phyloP scores from a whole-genome alignment of 176 grass and related monocot species.

The Oryza brachyantha region DNA sequence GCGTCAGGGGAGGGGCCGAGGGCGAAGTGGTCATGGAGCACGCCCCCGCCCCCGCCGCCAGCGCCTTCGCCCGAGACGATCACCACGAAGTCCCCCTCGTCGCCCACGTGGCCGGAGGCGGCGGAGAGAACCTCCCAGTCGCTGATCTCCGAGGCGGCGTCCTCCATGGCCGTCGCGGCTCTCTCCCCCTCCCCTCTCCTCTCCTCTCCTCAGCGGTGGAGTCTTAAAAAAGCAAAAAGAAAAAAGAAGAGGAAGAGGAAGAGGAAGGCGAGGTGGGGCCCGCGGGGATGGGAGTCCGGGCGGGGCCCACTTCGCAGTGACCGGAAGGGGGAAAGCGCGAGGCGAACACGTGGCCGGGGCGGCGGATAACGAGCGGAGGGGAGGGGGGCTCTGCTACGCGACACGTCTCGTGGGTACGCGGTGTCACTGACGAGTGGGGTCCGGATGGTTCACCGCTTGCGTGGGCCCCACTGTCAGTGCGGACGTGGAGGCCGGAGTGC shows the following conservation, averaged over 20 bases:
- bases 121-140: conserved; percentile 60
- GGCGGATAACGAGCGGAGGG: not conserved
- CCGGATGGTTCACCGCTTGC: not conserved
- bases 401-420: no score
- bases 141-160: conserved; percentile 40
- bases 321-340: not conserved
- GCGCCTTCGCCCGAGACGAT: conserved; percentile 14
- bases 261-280: not conserved
- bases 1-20: not conserved
- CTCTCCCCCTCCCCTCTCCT: no score
- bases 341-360: not conserved
- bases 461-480: not conserved
- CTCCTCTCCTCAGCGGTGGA: not conserved
- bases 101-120: not conserved
- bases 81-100: not conserved
- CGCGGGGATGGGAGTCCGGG: not conserved
- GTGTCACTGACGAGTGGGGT: not conserved
- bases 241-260: no score
- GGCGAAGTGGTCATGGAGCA: conserved; percentile 44
- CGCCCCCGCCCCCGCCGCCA: conserved; percentile 1
- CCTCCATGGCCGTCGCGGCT: conserved; percentile 46
- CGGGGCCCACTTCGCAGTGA: not conserved
- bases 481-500: not conserved
- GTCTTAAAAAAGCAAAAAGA: not conserved
- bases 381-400: no score